Percentiles rank a stretch among this genome's conserved stretches.
Evolutionary conservation across 129 eudicot species (phyloP).

Genomic region (Tagetes patula): DNA sequence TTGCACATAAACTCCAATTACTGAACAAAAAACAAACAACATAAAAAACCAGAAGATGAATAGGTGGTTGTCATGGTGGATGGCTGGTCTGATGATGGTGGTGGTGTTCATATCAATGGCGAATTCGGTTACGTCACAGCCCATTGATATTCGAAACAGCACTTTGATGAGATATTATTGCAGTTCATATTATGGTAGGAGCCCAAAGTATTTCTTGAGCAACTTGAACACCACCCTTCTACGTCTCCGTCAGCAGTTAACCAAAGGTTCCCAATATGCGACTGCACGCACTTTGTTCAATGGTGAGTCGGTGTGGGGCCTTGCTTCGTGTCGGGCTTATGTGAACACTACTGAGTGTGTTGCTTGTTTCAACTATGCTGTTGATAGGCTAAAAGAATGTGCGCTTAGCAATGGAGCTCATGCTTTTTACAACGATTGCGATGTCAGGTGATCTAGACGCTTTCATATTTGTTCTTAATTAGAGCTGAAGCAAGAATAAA

Average conservation of each 20-base stretch:
- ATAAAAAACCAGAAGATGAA: not conserved
- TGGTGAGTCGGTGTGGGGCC: constrained; percentile 39
- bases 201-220: constrained; percentile 28
- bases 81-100: constrained; percentile 3
- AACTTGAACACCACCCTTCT: constrained; percentile 48
- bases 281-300: constrained; percentile 33
- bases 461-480: not conserved
- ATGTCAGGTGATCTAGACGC: constrained; percentile 40
- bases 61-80: not conserved
- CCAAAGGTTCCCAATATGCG: constrained; percentile 29
- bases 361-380: constrained; percentile 48
- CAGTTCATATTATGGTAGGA: constrained; percentile 6
- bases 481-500: too few species aligned
- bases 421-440: constrained; percentile 51
- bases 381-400: constrained; percentile 33
- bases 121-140: constrained; percentile 12
- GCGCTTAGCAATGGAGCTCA: constrained; percentile 37
- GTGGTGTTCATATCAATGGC: constrained; percentile 4
- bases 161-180: constrained; percentile 13
- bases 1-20: not conserved
- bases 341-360: constrained; percentile 40
- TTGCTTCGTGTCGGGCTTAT: constrained; percentile 50
- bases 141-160: constrained; percentile 16
- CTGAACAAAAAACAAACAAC: not conserved
- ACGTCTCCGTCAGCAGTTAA: constrained; percentile 38